Base-by-base conservation (phyloP, 176 grass and related monocot species). In the Musa itinerans region DNA sequence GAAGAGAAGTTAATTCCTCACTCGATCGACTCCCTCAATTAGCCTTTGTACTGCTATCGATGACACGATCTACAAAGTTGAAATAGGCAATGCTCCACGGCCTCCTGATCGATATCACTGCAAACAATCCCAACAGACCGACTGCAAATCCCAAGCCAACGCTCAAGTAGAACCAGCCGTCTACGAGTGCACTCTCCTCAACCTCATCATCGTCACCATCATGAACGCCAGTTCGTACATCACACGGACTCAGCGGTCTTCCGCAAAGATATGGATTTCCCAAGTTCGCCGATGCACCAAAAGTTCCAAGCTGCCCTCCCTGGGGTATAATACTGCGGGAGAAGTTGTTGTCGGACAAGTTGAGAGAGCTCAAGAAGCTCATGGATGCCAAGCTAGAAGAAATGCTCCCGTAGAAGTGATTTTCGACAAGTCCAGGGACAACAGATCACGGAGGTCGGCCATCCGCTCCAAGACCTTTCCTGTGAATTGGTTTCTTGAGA, bases 281-380 rank as follows among this genome's bases (percentile, higher is more conserved):
- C 2, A 53, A 48, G 62, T 75, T 79, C 12, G 55, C 19, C 0
- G 74, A 86, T 50, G 43, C 52, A 62, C 63, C 17, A n/a, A 81
- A 80, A 1, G 53, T 25, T 43, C 20, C 59, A 1, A 84, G 57
- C 48, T 84, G 76, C 17, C 58, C 26, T 51, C 76, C 82, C 63
- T 43, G 10, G 16, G 76, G 76, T 43, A 84, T 78, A 48, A 84
- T 78, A 48, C 55, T 62, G 25, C 82, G 68, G 23, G 76, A 78
- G 20, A 84, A 84, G 24, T 84, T 74, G 50, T 84, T 84, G 75
- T 68, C 53, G 12, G 82, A 84, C 59, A 79, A 63, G 64, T 84
- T 79, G 11, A 84, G 50, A 50, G 65, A 57, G 16, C 15, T 68
- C 29, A 84, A 65, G 27, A 78, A 78, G 50, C 12, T 84, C 50